phyloP scores from a whole-genome alignment of 345 rosid species.

The Kernera saxatilis region DNA sequence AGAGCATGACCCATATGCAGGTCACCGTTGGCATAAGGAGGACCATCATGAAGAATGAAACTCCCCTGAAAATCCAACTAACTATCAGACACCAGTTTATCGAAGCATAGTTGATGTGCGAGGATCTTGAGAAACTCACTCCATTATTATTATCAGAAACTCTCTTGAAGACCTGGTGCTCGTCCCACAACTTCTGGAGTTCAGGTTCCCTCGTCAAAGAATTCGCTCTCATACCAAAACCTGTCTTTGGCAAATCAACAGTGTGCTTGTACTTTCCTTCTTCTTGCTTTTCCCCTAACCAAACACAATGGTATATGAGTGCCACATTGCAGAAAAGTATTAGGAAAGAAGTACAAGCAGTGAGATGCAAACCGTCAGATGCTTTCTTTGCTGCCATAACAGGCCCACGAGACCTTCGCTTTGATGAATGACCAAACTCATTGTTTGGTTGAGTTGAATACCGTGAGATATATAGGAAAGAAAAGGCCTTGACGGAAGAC shows the following conservation, averaged over 20 bases:
- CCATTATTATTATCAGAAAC: slow-evolving; percentile 67
- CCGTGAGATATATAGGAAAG: slow-evolving; percentile 37
- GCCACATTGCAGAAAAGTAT: not conserved
- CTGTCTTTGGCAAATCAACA: slow-evolving; percentile 79
- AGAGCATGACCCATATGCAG: slow-evolving; percentile 95
- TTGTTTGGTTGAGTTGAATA: slow-evolving; percentile 40
- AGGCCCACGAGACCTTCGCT: slow-evolving; percentile 83
- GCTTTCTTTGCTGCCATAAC: slow-evolving; percentile 91
- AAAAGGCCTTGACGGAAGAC: slow-evolving; percentile 41
- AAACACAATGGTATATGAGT: slow-evolving; percentile 11
- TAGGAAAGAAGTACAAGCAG: not conserved
- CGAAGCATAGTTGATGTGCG: slow-evolving; percentile 9
- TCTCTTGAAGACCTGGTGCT: slow-evolving; percentile 71
- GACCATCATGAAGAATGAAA: slow-evolving; percentile 95
- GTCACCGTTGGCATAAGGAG: slow-evolving; percentile 95
- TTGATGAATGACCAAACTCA: slow-evolving; percentile 50
- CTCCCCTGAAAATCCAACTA: slow-evolving; percentile 45
- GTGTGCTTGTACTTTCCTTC: slow-evolving; percentile 93
- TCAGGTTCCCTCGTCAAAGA: slow-evolving; percentile 86
- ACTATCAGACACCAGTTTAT: slow-evolving; percentile 32
- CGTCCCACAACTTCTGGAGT: slow-evolving; percentile 87
- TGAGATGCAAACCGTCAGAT: slow-evolving; percentile 46
- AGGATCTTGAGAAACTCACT: slow-evolving; percentile 42
- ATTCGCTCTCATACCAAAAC: slow-evolving; percentile 88
- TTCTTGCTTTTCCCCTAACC: slow-evolving; percentile 71